phyloP scores from a whole-genome alignment of 2,329 filamentous ascomycete species.

The Claviceps sp. region DNA sequence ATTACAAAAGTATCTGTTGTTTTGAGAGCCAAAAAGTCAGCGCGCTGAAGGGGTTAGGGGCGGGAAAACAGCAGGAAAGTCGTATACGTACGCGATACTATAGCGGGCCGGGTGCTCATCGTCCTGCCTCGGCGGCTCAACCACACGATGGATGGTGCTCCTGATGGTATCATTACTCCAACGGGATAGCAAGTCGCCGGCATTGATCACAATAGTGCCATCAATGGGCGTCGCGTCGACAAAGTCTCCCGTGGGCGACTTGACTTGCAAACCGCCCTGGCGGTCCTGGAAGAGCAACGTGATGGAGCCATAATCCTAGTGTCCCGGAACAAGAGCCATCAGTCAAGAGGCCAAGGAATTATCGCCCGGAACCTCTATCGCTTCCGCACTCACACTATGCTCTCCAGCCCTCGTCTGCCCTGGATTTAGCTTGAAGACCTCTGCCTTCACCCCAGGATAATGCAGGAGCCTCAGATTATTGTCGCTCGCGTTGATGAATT shows the following conservation, averaged over 20 bases:
- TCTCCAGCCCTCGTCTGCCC: slow-evolving; percentile 64
- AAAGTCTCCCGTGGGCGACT: slow-evolving; percentile 62
- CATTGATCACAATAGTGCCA: slow-evolving; percentile 76
- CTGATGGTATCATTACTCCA: slow-evolving; percentile 91
- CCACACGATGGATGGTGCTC: slow-evolving; percentile 79
- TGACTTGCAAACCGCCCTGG: slow-evolving; percentile 42
- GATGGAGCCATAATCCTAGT: slow-evolving; percentile 43
- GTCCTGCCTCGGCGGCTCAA: slow-evolving; percentile 59
- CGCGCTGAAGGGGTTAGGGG: background rate
- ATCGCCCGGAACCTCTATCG: background rate
- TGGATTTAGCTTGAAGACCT: slow-evolving; percentile 52
- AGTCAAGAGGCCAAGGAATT: background rate
- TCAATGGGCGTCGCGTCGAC: slow-evolving; percentile 74
- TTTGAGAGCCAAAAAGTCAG: background rate
- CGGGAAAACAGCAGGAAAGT: background rate
- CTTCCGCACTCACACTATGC: slow-evolving; percentile 40
- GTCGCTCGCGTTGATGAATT: slow-evolving; percentile 54
- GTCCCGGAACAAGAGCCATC: background rate
- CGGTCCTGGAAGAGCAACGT: slow-evolving; percentile 50
- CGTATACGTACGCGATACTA: slow-evolving; percentile 56
- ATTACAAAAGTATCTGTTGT: slow-evolving; percentile 66
- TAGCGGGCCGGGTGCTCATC: slow-evolving; percentile 63
- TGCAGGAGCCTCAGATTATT: slow-evolving; percentile 64
- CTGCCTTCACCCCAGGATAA: slow-evolving; percentile 55
- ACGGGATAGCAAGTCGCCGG: slow-evolving; percentile 70